Percentiles rank a stretch among this genome's conserved stretches.
phyloP scores from a whole-genome alignment of 192 early-diverging fungal species.

The Backusella circina region DNA sequence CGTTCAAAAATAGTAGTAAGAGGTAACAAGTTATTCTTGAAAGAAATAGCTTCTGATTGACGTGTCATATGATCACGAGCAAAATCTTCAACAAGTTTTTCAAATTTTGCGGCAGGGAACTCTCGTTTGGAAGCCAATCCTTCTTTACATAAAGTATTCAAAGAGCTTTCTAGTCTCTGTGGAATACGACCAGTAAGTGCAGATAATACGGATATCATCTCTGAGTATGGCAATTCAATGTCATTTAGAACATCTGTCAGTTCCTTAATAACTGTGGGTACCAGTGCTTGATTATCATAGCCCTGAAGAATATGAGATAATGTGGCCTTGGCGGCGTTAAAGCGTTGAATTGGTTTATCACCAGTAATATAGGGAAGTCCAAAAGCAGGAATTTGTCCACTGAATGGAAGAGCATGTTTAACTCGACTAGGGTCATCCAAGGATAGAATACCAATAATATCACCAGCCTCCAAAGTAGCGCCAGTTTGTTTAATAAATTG shows the following conservation, averaged over 20 bases:
- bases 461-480: slow-evolving; percentile 78
- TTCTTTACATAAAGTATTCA: slow-evolving; percentile 49
- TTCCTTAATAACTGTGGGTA: slow-evolving; percentile 63
- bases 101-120: slow-evolving; percentile 72
- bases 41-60: slow-evolving; percentile 57
- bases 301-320: slow-evolving; percentile 79
- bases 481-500: slow-evolving; percentile 89
- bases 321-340: slow-evolving; percentile 52
- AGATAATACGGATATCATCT: slow-evolving; percentile 76
- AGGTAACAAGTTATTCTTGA: slow-evolving; percentile 59
- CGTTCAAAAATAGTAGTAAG: slow-evolving; percentile 59
- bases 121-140: slow-evolving; percentile 36
- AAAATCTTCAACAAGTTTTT: slow-evolving; percentile 55
- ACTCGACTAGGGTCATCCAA: slow-evolving; percentile 92
- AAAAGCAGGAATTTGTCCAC: slow-evolving; percentile 63
- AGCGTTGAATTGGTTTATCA: slow-evolving; percentile 86
- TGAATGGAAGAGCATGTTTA: slow-evolving; percentile 81
- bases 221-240: slow-evolving; percentile 79
- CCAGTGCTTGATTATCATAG: slow-evolving; percentile 76
- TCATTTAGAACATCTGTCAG: slow-evolving; percentile 70
- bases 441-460: slow-evolving; percentile 86
- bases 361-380: slow-evolving; percentile 81
- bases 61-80: slow-evolving; percentile 41
- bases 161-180: slow-evolving; percentile 47
- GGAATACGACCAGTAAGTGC: slow-evolving; percentile 84